phyloP scores from a whole-genome alignment of 768 basidiomycete genomes.

The Leccinum aurantiacum region DNA sequence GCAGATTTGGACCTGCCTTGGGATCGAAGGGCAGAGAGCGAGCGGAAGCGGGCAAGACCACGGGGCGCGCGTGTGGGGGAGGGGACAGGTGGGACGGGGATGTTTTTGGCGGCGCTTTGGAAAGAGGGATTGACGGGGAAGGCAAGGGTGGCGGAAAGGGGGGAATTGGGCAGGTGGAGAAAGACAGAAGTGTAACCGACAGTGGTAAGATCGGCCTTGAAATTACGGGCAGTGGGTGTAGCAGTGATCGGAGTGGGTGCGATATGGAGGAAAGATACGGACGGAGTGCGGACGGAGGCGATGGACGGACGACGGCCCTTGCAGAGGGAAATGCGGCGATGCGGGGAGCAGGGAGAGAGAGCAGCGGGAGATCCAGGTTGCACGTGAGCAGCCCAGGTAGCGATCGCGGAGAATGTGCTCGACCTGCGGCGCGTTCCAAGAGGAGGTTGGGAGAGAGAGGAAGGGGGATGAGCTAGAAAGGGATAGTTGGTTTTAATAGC shows the following conservation, averaged over 20 bases:
- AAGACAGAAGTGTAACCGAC: constrained; percentile 70
- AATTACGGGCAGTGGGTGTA: constrained; percentile 48
- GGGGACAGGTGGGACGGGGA: constrained; percentile 17
- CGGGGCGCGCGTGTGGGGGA: constrained; percentile 23
- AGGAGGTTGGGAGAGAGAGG: constrained; percentile 31
- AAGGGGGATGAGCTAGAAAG: constrained; percentile 45
- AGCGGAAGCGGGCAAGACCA: constrained; percentile 47
- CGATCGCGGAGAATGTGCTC: constrained; percentile 49
- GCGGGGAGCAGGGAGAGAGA: constrained; percentile 40
- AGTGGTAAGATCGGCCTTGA: constrained; percentile 52
- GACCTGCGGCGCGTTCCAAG: constrained; percentile 34
- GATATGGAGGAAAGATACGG: constrained; percentile 50
- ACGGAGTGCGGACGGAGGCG: constrained; percentile 38
- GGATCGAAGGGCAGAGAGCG: constrained; percentile 49
- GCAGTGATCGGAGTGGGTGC: constrained; percentile 40
- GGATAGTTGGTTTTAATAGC: constrained; percentile 32
- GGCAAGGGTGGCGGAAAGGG: constrained; percentile 28
- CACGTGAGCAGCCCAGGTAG: constrained; percentile 63
- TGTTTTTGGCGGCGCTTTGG: constrained; percentile 9
- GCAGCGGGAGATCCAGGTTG: constrained; percentile 66
- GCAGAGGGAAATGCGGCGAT: constrained; percentile 35
- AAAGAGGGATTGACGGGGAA: constrained; percentile 11
- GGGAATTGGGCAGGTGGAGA: constrained; percentile 55
- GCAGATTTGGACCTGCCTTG: constrained; percentile 39
- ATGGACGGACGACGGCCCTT: constrained; percentile 36